A percentile compares a stretch with the other conserved stretches of the same genome.
These are phyloP conservation scores for Saccharomycopsis sp. DNA, from an alignment of 805 yeast genomes.

Conservation along the genomic window DNA sequence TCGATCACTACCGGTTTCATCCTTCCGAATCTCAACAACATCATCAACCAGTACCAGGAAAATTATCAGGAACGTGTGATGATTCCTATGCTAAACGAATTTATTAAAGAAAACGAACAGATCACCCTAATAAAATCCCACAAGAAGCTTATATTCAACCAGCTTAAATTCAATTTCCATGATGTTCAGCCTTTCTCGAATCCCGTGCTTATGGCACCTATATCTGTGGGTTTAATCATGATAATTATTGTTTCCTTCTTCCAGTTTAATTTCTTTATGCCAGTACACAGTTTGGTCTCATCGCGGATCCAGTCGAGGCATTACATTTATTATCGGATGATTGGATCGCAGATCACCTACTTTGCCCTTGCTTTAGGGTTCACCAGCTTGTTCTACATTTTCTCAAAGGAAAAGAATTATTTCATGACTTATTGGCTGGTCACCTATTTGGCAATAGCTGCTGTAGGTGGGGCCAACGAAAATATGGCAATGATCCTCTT, in stretches of 20 bases:
- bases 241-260: constrained; percentile 67
- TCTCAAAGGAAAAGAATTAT: constrained; percentile 54
- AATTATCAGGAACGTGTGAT: constrained; percentile 8
- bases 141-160: constrained; percentile 8
- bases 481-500: constrained; percentile 48
- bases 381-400: constrained; percentile 38
- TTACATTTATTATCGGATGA: constrained; percentile 48
- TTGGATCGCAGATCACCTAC: constrained; percentile 44
- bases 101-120: constrained; percentile 9
- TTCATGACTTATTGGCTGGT: constrained; percentile 71
- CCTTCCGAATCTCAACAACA: constrained; percentile 34
- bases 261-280: constrained; percentile 51
- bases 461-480: constrained; percentile 73
- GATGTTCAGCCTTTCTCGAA: constrained; percentile 48
- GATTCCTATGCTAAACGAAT: constrained; percentile 13
- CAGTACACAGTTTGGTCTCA: constrained; percentile 21
- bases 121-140: neutral
- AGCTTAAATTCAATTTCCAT: constrained; percentile 11
- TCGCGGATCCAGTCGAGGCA: constrained; percentile 35
- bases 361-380: constrained; percentile 53
- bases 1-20: constrained; percentile 40
- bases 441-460: constrained; percentile 60
- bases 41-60: constrained; percentile 17
- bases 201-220: constrained; percentile 51
- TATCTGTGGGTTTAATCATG: constrained; percentile 71